These are phyloP conservation scores for Talinum fruticosum DNA, from an alignment of 148 eudicot species.

Conservation along the genomic window DNA sequence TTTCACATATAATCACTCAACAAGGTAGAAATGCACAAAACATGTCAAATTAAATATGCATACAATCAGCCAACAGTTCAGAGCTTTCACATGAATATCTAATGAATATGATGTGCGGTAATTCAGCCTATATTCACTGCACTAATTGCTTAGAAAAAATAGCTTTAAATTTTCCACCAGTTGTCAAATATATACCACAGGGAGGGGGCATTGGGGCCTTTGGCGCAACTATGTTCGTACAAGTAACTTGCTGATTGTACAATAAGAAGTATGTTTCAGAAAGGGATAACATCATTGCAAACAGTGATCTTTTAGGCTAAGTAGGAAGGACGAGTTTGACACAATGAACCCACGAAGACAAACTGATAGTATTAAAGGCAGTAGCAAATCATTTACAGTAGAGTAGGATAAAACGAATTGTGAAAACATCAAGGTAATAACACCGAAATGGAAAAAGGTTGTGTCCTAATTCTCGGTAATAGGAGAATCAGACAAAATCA, in stretches of 20 bases:
- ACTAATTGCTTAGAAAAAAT: neutral
- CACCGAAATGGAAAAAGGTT: neutral
- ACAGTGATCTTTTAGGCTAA: neutral
- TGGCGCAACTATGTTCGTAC: neutral
- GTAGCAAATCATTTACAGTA: neutral
- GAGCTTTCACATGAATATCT: neutral
- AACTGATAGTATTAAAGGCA: neutral
- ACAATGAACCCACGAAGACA: neutral
- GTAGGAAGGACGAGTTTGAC: neutral
- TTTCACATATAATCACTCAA: slow-evolving; percentile 10
- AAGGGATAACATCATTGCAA: neutral
- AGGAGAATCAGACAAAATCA: neutral
- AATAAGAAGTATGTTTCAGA: neutral
- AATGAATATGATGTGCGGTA: neutral
- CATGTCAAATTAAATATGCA: neutral
- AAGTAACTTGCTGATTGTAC: neutral
- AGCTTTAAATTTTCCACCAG: neutral
- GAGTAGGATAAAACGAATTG: neutral
- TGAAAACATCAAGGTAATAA: neutral
- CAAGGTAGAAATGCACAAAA: neutral
- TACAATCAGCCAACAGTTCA: neutral
- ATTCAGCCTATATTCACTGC: slow-evolving; percentile 1
- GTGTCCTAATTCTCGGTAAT: neutral
- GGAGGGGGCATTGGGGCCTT: neutral
- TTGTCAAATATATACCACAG: neutral